A percentile compares a stretch with the other conserved stretches of the same genome.
phyloP scores from a whole-genome alignment of 139 green algal genomes.

The Coelastrella sp. region DNA sequence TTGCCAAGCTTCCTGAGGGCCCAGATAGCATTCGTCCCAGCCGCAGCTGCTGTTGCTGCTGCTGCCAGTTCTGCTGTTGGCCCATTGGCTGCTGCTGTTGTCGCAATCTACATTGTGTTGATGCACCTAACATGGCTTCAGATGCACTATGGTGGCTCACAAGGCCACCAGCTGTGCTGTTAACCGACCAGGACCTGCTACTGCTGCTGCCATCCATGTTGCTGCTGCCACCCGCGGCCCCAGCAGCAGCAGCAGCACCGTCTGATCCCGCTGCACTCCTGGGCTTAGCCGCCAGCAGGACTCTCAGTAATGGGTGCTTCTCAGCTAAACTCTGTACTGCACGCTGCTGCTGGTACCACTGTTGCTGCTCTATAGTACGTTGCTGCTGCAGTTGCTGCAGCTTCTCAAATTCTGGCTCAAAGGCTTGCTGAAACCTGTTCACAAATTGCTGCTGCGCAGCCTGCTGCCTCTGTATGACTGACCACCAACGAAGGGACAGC shows the following conservation, averaged over 20 bases:
- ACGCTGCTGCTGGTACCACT: too few relatives aligned
- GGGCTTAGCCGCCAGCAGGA: too few relatives aligned
- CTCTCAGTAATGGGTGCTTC: too few relatives aligned
- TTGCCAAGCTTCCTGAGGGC: too few relatives aligned
- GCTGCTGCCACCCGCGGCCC: background rate
- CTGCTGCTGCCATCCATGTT: background rate
- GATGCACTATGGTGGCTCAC: background rate
- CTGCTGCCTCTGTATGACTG: background rate
- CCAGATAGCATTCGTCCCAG: too few relatives aligned
- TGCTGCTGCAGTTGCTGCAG: background rate
- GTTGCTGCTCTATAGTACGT: background rate
- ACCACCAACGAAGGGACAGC: background rate
- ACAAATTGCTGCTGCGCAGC: background rate
- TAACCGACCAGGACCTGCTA: background rate
- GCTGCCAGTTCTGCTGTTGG: background rate
- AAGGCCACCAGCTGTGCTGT: background rate
- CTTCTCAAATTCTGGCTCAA: too few relatives aligned
- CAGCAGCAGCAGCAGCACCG: background rate
- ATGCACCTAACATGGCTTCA: background rate
- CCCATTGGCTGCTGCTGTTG: constrained; percentile 8
- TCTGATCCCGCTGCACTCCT: background rate
- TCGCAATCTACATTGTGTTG: background rate
- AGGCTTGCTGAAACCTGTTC: background rate
- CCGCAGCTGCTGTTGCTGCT: background rate
- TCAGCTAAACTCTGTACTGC: too few relatives aligned